Conservation (phyloP, 441 rosid species). For the Erodium trifolium region DNA sequence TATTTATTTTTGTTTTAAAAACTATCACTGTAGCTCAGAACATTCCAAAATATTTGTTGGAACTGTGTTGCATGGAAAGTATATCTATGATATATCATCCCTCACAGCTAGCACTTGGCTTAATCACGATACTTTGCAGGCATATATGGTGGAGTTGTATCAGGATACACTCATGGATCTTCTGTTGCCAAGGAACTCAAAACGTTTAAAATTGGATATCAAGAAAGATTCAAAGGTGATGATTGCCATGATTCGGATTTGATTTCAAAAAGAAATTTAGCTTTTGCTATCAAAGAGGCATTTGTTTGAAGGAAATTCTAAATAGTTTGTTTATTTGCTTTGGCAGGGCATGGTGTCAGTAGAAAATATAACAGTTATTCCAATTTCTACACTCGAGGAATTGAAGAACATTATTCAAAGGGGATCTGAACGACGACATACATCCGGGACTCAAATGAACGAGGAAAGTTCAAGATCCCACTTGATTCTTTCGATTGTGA, state of each 20-base stretch:
- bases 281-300: not conserved
- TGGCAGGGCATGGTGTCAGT: conserved; percentile 84
- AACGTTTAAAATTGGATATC: conserved; percentile 65
- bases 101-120: conserved; percentile 6
- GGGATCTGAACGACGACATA: conserved; percentile 82
- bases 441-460: conserved; percentile 89
- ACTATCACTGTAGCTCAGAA: not conserved
- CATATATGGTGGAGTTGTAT: conserved; percentile 90
- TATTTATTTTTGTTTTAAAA: not conserved
- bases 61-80: conserved; percentile 1
- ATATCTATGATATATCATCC: not conserved
- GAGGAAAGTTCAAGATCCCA: conserved; percentile 97
- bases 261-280: not conserved
- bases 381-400: conserved; percentile 72
- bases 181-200: conserved; percentile 59
- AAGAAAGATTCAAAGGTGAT: conserved; percentile 87
- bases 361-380: conserved; percentile 69
- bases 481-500: conserved; percentile 70
- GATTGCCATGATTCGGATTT: not conserved
- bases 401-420: conserved; percentile 53
- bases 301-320: not conserved
- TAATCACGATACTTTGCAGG: conserved; percentile 39
- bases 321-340: conserved; percentile 12
- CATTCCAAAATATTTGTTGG: not conserved
- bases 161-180: conserved; percentile 91